Evolutionary conservation across 2,329 filamentous ascomycete species (phyloP).

Genomic region (Phialophora tarda): DNA sequence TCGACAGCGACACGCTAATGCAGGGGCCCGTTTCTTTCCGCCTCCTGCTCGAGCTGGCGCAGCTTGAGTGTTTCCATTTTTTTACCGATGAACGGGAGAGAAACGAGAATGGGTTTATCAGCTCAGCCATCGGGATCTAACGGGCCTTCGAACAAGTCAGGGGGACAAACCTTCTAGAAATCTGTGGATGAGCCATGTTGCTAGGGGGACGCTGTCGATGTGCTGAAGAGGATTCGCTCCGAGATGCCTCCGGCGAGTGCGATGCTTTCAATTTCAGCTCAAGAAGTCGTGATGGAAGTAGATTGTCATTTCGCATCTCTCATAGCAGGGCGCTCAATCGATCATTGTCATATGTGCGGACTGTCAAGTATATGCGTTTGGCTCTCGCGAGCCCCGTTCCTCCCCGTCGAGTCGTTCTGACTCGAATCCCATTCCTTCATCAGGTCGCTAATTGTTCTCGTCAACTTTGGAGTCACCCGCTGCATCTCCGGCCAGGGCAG

Average conservation of each 20-base stretch:
- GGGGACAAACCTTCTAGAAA: constrained; percentile 3
- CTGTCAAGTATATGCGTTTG: constrained; percentile 25
- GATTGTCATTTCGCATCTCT: not conserved
- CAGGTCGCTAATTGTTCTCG: constrained; percentile 79
- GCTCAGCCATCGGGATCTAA: not conserved
- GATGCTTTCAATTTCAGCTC: not conserved
- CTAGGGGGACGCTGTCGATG: not conserved
- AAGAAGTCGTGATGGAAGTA: not conserved
- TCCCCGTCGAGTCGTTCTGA: constrained; percentile 7
- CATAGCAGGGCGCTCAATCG: not conserved
- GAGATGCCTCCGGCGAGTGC: not conserved
- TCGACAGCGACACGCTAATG: constrained; percentile 19
- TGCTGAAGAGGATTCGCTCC: not conserved
- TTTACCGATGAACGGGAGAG: not conserved
- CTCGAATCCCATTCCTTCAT: constrained; percentile 83
- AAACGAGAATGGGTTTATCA: not conserved
- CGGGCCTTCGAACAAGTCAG: not conserved
- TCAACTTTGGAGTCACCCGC: constrained; percentile 76
- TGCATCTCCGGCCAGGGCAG: constrained; percentile 72
- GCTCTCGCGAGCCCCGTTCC: not conserved
- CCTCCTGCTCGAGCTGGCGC: not conserved
- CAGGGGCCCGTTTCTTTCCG: constrained; percentile 21
- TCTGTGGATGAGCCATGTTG: not conserved
- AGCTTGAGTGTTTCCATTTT: not conserved
- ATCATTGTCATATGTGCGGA: constrained; percentile 26